phyloP scores from a whole-genome alignment of 805 yeast species.

The Huiozyma sinensis region DNA sequence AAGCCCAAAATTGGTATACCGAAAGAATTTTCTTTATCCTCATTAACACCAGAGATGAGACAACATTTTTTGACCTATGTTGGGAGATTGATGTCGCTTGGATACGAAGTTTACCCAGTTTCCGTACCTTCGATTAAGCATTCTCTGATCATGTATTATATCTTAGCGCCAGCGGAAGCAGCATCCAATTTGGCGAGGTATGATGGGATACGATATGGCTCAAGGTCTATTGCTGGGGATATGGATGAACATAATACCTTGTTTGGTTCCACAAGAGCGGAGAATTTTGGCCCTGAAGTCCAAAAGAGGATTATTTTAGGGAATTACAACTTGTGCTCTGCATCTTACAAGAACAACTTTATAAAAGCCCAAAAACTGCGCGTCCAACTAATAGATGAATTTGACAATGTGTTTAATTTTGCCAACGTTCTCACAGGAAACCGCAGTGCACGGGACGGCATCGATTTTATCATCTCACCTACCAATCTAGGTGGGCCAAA shows the following conservation, averaged over 20 bases:
- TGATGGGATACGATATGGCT: conserved; percentile 86
- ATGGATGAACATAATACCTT: conserved; percentile 21
- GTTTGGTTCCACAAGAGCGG: conserved; percentile 50
- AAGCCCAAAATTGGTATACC: conserved; percentile 60
- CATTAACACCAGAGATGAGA: conserved; percentile 39
- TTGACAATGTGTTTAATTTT: conserved; percentile 50
- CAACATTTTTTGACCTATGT: conserved; percentile 39
- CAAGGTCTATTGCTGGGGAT: conserved; percentile 27
- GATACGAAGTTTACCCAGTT: conserved; percentile 47
- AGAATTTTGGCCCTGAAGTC: conserved; percentile 68
- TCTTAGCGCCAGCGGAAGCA: conserved; percentile 88
- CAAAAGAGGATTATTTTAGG: conserved; percentile 77
- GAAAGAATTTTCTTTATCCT: conserved; percentile 48
- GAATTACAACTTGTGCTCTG: conserved; percentile 73
- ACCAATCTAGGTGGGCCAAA: conserved; percentile 55
- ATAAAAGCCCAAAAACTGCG: conserved; percentile 65
- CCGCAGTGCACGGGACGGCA: conserved; percentile 26
- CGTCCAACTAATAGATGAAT: conserved; percentile 47
- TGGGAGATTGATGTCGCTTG: conserved; percentile 32
- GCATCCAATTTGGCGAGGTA: conserved; percentile 82
- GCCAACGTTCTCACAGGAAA: conserved; percentile 32
- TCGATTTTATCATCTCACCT: conserved; percentile 69
- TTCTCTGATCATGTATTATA: conserved; percentile 73
- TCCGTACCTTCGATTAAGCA: conserved; percentile 59
- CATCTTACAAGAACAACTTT: conserved; percentile 58